phyloP scores from a whole-genome alignment of 164 flowering plant species.

The Piper betle region DNA sequence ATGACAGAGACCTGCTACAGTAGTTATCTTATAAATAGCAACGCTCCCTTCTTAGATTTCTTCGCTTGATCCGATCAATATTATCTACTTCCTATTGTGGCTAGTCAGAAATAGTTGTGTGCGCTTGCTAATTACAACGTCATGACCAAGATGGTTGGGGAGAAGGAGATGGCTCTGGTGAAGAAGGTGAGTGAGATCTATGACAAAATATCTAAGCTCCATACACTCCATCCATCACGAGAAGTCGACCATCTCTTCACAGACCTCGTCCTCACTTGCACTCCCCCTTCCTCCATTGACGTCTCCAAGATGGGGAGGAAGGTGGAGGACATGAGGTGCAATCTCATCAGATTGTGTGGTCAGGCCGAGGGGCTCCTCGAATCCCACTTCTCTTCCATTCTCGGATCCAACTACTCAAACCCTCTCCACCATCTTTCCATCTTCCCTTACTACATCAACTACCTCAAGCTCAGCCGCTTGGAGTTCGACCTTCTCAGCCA shows the following conservation, averaged over 20 bases:
- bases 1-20: constrained; percentile 4
- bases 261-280: constrained; percentile 66
- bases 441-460: constrained; percentile 81
- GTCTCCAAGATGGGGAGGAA: constrained; percentile 35
- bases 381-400: constrained; percentile 53
- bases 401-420: constrained; percentile 33
- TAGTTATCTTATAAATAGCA: too few relatives aligned
- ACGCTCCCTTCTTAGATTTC: too few relatives aligned
- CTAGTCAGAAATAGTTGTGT: too few relatives aligned
- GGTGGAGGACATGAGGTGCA: constrained; percentile 45
- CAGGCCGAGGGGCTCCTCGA: constrained; percentile 79
- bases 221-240: constrained; percentile 61
- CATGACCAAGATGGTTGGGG: too few relatives aligned
- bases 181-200: constrained; percentile 42
- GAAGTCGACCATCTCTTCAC: constrained; percentile 84
- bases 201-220: constrained; percentile 52
- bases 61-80: too few relatives aligned
- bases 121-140: too few relatives aligned
- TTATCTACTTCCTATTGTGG: too few relatives aligned
- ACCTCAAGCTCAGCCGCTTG: constrained; percentile 55
- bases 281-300: constrained; percentile 59
- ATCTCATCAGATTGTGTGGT: constrained; percentile 67
- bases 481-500: constrained; percentile 46
- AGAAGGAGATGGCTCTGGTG: constrained; percentile 18
- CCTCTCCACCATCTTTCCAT: constrained; percentile 58